Evolutionary conservation across 2,329 filamentous ascomycete genomes (phyloP), one percentile per base, ranked within the genome.

Genomic region (Ophiostoma sp.): DNA sequence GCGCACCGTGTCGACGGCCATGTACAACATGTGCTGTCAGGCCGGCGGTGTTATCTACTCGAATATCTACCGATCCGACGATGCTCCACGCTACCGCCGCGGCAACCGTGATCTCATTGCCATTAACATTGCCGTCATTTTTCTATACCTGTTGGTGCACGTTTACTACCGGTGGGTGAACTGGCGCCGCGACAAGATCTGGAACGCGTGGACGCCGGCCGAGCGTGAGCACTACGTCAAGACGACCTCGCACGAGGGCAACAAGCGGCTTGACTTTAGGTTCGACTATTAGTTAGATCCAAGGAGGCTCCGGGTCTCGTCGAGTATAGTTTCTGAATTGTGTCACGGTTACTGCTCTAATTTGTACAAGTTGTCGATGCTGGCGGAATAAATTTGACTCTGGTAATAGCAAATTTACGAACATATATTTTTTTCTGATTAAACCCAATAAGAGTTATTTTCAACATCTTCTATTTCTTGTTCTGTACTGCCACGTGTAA

Each of bases 1-100:
- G 5, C 79, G 87, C 8, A 85, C 87, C 1, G 85, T 90, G 1
- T 85, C 85, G 0, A 83, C 85, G 0, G 87, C 85, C 0, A 76
- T 86, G 16, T 89, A 89, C 76, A 89, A 89, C 73, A 83, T 83
- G 80, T 79, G 76, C 44, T 78, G 80, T 1, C 81, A 83, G 72
- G 76, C 78, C 0, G 76, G 77, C 16, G 76, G 75, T 0, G 79
- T 83, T 42, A 80, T 80, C 65, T 72, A 74, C 1, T 76, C 77
- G 42, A 81, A 81, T 68, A 78, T 81, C 12, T 81, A 80, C 68
- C 75, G 78, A 2, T 70, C 73, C 36, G 77, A 78, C 12, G 77
- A 78, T 44, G 72, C 72, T 12, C 85, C 85, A 0, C 75, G 79
- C 3, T 88, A 88, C 71, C 76, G 78, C 7, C 78, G 80, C 0